Evolutionary conservation across 1,284 basidiomycete genomes (phyloP), one percentile per base, ranked within the genome.

Genomic region (Neolentinus lepideus): DNA sequence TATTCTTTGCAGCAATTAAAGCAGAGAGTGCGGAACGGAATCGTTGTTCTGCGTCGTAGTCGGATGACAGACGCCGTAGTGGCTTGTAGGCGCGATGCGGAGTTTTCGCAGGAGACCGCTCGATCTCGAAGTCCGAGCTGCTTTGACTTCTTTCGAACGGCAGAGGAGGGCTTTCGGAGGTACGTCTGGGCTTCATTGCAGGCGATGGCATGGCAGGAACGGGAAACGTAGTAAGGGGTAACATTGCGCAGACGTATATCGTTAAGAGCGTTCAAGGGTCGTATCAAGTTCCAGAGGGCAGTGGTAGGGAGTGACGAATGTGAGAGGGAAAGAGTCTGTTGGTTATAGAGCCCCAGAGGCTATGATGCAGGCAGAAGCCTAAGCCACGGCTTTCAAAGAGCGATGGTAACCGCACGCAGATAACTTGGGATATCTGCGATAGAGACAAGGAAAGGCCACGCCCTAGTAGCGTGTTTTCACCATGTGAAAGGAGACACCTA

Each of bases 1-100:
- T 76, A 46, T 79, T 72, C 67, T 84, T 88, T 27, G 80, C 76
- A 24, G 69, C 70, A 56, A 90, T 70, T 55, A 91, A 69, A 47
- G 75, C 71, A 2, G 79, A 72, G 10, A 90, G 75, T 58, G 76
- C 78, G 26, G 81, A 70, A 53, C 81, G 78, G 61, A 83, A 81
- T 16, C 79, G 69, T 19, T 73, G 67, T 57, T 87, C 83, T 47
- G 76, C 73, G 56, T 78, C 69, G 62, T 80, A 70, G 50, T 75
- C 75, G 22, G 75, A 68, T 9, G 66, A 67, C 50, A 67, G 60
- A 52, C 67, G 65, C 52, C 65, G 59, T 2, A 63, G 59, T 46
- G 66, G 65, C 36, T 62, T 57, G 25, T 63, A 55, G 38, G 66
- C 54, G 55, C 62, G 55, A 46, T 60, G 56, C 14, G 57, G 36